Conservation (phyloP, 352 stramenopile species). For the Globisporangium uncinulatum region DNA sequence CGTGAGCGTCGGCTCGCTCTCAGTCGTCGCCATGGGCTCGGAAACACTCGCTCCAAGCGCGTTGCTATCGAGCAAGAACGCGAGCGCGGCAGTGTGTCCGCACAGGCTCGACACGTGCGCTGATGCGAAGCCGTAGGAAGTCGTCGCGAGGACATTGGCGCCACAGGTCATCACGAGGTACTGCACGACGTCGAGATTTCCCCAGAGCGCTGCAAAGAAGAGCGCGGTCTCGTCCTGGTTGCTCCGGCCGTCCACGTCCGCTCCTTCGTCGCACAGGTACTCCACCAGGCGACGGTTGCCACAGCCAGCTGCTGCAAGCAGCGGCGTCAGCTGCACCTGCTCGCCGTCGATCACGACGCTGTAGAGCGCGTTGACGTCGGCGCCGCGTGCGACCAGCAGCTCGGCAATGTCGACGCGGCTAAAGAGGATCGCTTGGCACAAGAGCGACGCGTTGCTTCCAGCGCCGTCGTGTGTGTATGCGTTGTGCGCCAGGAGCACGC, state of each 20-base stretch:
- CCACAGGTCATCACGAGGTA: neutral
- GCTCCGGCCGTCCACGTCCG: neutral
- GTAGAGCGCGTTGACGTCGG: neutral
- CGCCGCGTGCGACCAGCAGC: neutral
- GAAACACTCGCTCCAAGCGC: neutral
- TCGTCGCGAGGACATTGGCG: neutral
- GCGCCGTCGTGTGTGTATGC: neutral
- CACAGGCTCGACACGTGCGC: neutral
- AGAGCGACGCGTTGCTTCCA: neutral
- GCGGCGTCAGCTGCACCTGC: neutral
- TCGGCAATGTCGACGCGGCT: neutral
- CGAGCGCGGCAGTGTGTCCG: neutral
- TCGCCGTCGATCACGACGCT: neutral
- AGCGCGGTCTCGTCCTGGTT: conserved; percentile 4
- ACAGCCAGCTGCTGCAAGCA: neutral
- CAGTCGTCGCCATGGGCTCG: neutral
- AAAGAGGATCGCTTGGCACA: conserved; percentile 2
- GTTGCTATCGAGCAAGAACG: neutral
- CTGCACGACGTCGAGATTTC: neutral
- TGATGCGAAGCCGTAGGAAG: neutral
- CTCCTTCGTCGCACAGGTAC: neutral
- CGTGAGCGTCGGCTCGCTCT: neutral
- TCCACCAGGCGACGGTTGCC: neutral
- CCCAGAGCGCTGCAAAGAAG: conserved; percentile 2
- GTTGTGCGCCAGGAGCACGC: conserved; percentile 1